Conservation (phyloP, 495 filamentous ascomycete species). For the Lophium mytilinum region DNA sequence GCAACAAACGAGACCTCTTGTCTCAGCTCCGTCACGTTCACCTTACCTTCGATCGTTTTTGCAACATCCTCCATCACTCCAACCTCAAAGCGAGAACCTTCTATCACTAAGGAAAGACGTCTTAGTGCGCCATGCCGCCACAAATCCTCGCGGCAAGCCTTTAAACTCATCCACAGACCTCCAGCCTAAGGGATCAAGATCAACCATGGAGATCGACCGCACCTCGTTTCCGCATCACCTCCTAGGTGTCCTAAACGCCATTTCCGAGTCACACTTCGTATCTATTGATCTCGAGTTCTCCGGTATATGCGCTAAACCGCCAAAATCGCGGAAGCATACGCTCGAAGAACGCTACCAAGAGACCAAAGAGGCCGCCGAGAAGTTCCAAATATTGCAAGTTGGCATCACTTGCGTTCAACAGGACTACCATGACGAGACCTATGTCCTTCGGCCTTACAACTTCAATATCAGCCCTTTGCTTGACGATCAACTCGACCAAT, state of each 20-base stretch:
- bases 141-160: not conserved
- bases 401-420: conserved; percentile 61
- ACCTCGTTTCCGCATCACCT: conserved; percentile 48
- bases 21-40: no score
- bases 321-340: conserved; percentile 19
- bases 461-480: conserved; percentile 52
- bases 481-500: conserved; percentile 35
- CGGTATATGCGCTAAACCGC: conserved; percentile 45
- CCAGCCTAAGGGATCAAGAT: not conserved
- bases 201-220: conserved; percentile 56
- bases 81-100: no score
- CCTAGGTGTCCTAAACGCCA: conserved; percentile 49
- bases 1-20: no score
- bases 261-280: conserved; percentile 58
- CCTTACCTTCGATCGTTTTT: no score
- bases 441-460: conserved; percentile 61
- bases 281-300: conserved; percentile 71
- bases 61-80: no score
- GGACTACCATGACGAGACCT: conserved; percentile 45
- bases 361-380: conserved; percentile 55
- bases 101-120: no score
- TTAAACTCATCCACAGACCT: not conserved
- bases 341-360: conserved; percentile 61
- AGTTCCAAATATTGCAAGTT: conserved; percentile 66
- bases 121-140: no score